Percentiles rank a stretch among this genome's conserved stretches.
Conservation (phyloP, 345 rosid species). For the Isatis tinctoria region DNA sequence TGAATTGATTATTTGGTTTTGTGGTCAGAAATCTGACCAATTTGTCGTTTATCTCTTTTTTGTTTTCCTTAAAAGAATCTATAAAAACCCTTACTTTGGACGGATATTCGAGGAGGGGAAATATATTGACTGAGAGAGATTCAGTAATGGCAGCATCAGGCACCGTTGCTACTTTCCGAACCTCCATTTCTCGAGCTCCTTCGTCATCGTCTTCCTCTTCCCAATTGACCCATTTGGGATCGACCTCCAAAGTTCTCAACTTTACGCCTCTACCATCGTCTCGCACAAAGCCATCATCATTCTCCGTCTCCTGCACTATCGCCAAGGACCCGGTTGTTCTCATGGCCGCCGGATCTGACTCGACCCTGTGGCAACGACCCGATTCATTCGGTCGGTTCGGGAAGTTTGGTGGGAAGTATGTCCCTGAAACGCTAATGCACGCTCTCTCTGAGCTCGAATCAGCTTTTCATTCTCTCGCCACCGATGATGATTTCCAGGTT, state of each 20-base stretch:
- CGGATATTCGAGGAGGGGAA: neutral
- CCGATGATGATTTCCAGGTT: constrained; percentile 76
- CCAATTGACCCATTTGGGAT: constrained; percentile 3
- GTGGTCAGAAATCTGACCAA: constrained; percentile 19
- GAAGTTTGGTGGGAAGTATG: constrained; percentile 87
- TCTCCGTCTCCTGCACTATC: constrained; percentile 48
- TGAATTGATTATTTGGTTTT: neutral
- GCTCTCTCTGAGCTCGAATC: constrained; percentile 84
- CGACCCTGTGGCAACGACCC: constrained; percentile 53
- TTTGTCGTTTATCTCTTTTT: neutral
- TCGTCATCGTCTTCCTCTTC: constrained; percentile 16
- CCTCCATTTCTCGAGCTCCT: constrained; percentile 28
- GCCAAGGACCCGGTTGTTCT: constrained; percentile 41
- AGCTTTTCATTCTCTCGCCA: constrained; percentile 58
- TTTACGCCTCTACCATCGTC: constrained; percentile 25
- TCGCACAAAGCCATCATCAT: constrained; percentile 13
- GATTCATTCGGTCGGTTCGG: constrained; percentile 93
- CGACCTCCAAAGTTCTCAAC: constrained; percentile 25
- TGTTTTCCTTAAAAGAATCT: neutral
- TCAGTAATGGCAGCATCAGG: constrained; percentile 31
- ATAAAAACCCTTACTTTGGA: constrained; percentile 2
- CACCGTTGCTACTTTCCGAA: constrained; percentile 28
- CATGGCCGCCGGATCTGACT: constrained; percentile 43
- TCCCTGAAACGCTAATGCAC: constrained; percentile 89
- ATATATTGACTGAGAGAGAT: constrained; percentile 9